phyloP scores from a whole-genome alignment of 306 rosid species.

The Rosa rugosa region DNA sequence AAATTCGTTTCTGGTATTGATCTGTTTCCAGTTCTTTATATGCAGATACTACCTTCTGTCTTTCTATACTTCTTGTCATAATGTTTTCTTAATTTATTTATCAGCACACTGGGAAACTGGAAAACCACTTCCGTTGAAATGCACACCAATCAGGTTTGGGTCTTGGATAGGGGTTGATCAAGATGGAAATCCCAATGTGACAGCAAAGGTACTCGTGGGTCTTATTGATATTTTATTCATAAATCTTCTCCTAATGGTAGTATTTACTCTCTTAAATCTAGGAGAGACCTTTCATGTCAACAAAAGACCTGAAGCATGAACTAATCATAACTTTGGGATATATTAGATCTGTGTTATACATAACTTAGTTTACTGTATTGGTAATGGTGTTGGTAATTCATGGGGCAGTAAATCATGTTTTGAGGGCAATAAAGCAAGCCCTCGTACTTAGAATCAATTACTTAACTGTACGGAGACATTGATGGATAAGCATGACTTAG shows the following conservation, averaged over 20 bases:
- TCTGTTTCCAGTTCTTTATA: constrained; percentile 25
- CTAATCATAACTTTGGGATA: neutral
- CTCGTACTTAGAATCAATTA: neutral
- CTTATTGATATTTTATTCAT: neutral
- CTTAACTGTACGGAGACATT: too few relatives aligned
- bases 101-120: constrained; percentile 82
- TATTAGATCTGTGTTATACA: neutral
- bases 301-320: neutral
- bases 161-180: constrained; percentile 99
- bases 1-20: constrained; percentile 13
- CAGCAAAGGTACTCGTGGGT: constrained; percentile 65
- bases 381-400: neutral
- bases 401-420: neutral
- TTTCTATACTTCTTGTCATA: neutral
- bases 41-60: neutral
- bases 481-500: neutral
- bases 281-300: neutral
- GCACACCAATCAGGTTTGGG: constrained; percentile 93
- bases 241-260: neutral
- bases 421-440: neutral
- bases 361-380: too few relatives aligned
- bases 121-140: constrained; percentile 83
- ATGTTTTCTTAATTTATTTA: constrained; percentile 21
- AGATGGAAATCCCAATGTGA: constrained; percentile 96
- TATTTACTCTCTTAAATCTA: neutral